Percentiles rank a stretch among this genome's conserved stretches.
Conservation (phyloP, 352 stramenopile species). For the Globisporangium irregulare region DNA sequence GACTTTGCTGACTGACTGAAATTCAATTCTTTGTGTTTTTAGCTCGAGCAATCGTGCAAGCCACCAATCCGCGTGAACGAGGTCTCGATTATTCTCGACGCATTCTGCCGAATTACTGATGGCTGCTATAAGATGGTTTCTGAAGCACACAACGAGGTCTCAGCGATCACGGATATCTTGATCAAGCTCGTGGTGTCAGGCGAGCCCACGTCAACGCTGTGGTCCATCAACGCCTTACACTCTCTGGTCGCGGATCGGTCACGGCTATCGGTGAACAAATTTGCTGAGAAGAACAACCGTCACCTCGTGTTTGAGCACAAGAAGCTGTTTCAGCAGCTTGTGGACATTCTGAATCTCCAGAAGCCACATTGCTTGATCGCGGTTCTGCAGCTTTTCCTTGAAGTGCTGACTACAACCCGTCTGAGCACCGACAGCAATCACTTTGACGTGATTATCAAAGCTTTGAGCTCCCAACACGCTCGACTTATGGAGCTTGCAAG, state of each 20-base stretch:
- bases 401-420: conserved; percentile 57
- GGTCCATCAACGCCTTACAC: conserved; percentile 59
- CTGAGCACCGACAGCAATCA: conserved; percentile 72
- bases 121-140: conserved; percentile 64
- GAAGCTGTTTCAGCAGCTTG: conserved; percentile 53
- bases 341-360: conserved; percentile 45
- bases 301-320: conserved; percentile 62
- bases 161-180: conserved; percentile 36
- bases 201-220: conserved; percentile 51
- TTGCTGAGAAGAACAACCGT: conserved; percentile 54
- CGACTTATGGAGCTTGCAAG: conserved; percentile 49
- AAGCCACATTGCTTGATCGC: conserved; percentile 53
- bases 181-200: conserved; percentile 48
- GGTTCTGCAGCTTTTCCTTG: conserved; percentile 59
- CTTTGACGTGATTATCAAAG: conserved; percentile 69
- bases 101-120: conserved; percentile 71
- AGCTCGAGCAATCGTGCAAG: conserved; percentile 69
- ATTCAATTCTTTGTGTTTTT: conserved; percentile 3
- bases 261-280: conserved; percentile 31
- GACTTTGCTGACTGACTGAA: conserved; percentile 5
- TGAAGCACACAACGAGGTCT: conserved; percentile 42
- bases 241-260: conserved; percentile 59
- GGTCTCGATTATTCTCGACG: conserved; percentile 60
- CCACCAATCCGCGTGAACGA: conserved; percentile 61
- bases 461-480: conserved; percentile 45